A percentile compares a stretch with the other conserved stretches of the same genome.
phyloP scores from a whole-genome alignment of 257 asterid genomes.

The Solanum piurae region DNA sequence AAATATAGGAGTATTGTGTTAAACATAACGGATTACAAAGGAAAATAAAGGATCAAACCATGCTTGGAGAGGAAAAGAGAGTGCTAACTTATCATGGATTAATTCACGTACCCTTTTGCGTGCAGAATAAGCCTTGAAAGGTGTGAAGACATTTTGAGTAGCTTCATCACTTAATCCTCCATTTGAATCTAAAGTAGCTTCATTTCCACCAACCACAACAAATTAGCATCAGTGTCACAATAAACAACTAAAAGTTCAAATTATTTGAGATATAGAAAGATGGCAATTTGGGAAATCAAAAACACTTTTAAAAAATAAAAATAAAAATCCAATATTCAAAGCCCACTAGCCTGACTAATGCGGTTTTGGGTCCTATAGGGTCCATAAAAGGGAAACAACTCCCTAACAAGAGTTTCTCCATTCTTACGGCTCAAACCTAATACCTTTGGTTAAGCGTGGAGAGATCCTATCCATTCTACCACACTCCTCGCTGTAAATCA shows the following conservation, averaged over 20 bases:
- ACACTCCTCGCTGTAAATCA: neutral
- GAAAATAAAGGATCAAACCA: neutral
- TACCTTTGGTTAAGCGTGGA: neutral
- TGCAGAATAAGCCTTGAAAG: conserved; percentile 42
- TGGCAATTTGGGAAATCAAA: neutral
- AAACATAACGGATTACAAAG: neutral
- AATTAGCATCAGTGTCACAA: conserved; percentile 10
- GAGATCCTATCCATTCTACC: neutral
- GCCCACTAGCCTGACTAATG: neutral
- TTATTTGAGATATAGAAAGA: neutral
- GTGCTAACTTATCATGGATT: neutral
- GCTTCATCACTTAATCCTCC: conserved; percentile 18
- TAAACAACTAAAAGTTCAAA: neutral
- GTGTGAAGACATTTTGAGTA: conserved; percentile 22
- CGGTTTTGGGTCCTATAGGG: neutral
- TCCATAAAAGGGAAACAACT: neutral
- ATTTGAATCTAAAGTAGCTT: conserved; percentile 12
- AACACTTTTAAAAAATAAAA: neutral
- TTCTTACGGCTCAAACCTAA: neutral
- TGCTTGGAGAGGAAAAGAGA: neutral
- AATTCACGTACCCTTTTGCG: conserved; percentile 49
- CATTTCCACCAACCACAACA: conserved; percentile 9
- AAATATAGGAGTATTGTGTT: neutral
- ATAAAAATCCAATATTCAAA: neutral
- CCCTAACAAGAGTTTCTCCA: neutral